These are phyloP conservation scores for Moelleriella libera DNA, from an alignment of 2,329 filamentous ascomycete genomes.

Conservation along the genomic window DNA sequence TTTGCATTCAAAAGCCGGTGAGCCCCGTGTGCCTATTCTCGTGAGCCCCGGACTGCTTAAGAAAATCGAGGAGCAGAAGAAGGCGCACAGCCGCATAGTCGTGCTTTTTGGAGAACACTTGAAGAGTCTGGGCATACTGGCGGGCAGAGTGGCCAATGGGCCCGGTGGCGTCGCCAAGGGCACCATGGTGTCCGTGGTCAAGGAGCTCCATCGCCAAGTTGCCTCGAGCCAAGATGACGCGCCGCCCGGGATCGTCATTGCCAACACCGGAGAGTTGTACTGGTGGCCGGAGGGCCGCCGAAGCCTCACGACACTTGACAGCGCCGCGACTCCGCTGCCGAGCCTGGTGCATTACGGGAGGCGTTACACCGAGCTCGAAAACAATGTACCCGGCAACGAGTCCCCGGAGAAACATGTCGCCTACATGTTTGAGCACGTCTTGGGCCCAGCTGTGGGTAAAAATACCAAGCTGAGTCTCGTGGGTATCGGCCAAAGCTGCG, in stretches of 20 bases:
- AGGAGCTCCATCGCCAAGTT: conserved; percentile 23
- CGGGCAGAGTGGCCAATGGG: conserved; percentile 51
- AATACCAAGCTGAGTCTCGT: conserved; percentile 53
- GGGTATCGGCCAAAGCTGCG: conserved; percentile 53
- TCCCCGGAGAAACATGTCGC: conserved; percentile 45
- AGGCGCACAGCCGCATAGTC: conserved; percentile 35
- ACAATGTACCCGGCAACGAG: conserved; percentile 48
- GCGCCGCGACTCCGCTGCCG: conserved; percentile 43
- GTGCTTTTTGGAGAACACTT: conserved; percentile 58
- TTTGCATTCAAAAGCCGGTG: conserved; percentile 24
- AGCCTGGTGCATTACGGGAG: conserved; percentile 46
- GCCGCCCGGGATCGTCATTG: conserved; percentile 51
- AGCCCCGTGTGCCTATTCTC: conserved; percentile 58
- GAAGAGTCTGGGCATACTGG: conserved; percentile 63
- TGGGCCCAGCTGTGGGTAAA: conserved; percentile 31
- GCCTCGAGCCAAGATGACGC: conserved; percentile 17
- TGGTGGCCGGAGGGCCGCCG: conserved; percentile 56
- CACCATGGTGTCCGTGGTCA: conserved; percentile 52
- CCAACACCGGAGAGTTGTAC: conserved; percentile 63
- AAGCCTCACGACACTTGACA: conserved; percentile 43
- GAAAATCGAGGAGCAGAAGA: too few relatives aligned
- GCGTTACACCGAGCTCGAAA: conserved; percentile 36
- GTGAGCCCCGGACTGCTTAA: conserved; percentile 1
- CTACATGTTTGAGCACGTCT: conserved; percentile 50
- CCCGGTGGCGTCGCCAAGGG: conserved; percentile 54